phyloP scores from a whole-genome alignment of 148 eudicot genomes.

The Suaeda aralocaspica region DNA sequence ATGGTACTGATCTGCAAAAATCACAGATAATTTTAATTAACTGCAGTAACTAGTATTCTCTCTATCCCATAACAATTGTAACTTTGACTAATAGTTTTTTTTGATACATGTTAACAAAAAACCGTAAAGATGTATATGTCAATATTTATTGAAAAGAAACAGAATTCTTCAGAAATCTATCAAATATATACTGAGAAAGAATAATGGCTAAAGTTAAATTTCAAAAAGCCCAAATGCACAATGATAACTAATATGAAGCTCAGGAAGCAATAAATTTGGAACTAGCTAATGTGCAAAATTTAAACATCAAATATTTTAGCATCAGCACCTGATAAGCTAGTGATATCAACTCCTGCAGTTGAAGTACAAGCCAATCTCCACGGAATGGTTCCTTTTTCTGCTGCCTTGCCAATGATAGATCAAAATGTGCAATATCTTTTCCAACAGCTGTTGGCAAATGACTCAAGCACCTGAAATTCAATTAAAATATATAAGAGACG shows the following conservation, averaged over 20 bases:
- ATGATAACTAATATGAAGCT: not conserved
- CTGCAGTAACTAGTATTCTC: constrained; percentile 16
- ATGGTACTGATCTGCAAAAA: constrained; percentile 80
- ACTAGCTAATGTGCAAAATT: constrained; percentile 13
- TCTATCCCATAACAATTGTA: not conserved
- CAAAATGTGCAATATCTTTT: constrained; percentile 78
- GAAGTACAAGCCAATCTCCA: constrained; percentile 86
- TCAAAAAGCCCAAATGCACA: not conserved
- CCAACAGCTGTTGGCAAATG: constrained; percentile 91
- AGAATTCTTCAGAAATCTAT: not conserved
- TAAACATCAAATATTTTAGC: constrained; percentile 9
- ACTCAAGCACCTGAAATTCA: constrained; percentile 72
- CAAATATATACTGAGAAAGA: not conserved
- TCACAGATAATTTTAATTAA: constrained; percentile 18
- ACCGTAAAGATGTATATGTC: not conserved
- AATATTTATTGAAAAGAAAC: not conserved
- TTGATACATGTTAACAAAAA: not conserved
- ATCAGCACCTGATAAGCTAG: constrained; percentile 91
- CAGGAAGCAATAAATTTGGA: constrained; percentile 3
- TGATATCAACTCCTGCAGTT: constrained; percentile 85
- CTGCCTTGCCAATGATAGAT: constrained; percentile 68
- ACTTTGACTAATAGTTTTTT: not conserved
- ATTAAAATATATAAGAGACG: constrained; percentile 7
- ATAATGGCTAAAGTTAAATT: not conserved
- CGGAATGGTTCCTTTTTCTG: constrained; percentile 41